Base-by-base conservation (phyloP, 495 filamentous ascomycete genomes). In the Penicillium herquei region DNA sequence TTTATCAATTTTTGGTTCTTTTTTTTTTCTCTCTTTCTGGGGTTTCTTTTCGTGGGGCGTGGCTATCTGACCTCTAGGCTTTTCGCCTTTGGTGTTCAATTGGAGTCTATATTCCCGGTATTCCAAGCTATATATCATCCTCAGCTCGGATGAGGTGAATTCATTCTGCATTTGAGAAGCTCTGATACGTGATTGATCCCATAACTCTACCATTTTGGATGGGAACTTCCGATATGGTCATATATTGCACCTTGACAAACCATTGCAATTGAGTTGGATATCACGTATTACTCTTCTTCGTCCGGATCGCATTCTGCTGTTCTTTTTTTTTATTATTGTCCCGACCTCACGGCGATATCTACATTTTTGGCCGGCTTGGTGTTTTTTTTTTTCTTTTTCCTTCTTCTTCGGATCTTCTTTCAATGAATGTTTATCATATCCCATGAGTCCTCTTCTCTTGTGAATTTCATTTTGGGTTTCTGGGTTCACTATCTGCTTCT, bases 121-220 rank as follows among this genome's bases (percentile, higher is more conserved):
- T 14, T 37, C n/a, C 4, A 1, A 26, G 21, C 21, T 26, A 26
- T 26, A 26, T 53, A 12, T 34, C 30, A 46, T 32, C 18, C 43
- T 11, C 17, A 37, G 11, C 34, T 34, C 17, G 30, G 7, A 14
- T 21, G 14, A 31, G 45, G 32, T 35, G 46, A 30, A 48, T 48
- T 32, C 34, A 44, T 58, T 60, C 63, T 61, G 51, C 26, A 44
- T 44, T 56, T 48, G 43, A 34, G 45, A 39, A 50, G 40, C 44
- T 55, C 52, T 54, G 52, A 46, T 41, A 40, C 45, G 37, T 26
- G 30, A 13, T 26, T 41, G 12, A 52, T 57, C 49, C 32, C 4
- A 33, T 35, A 14, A 35, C 31, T 41, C 42, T 49, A 33, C 31
- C 46, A 45, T 43, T 9, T 51, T 37, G 34, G 10, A 40, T 39